Conservation (phyloP, 1,284 basidiomycete genomes). For the Limonomyces culmigenus region DNA sequence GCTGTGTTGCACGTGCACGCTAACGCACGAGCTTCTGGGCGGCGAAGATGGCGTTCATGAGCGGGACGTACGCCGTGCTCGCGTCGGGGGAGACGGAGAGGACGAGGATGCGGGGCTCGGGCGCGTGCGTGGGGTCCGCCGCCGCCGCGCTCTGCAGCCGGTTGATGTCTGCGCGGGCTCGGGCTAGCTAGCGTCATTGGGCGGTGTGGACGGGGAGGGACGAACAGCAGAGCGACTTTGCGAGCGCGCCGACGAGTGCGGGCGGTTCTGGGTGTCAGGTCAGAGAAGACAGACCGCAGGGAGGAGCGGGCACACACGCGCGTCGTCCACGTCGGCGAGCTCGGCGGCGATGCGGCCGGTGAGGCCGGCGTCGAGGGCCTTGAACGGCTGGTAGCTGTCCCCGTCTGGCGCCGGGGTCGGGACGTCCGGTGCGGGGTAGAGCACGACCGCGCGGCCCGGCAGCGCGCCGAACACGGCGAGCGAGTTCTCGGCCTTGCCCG, state of each 20-base stretch:
- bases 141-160: slow-evolving; percentile 30
- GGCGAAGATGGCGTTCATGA: slow-evolving; percentile 99
- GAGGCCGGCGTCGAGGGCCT: slow-evolving; percentile 51
- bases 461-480: slow-evolving; percentile 85
- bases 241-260: slow-evolving; percentile 73
- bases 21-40: slow-evolving; percentile 89
- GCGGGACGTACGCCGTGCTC: slow-evolving; percentile 81
- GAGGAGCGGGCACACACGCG: too few species aligned
- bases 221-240: slow-evolving; percentile 84
- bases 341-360: slow-evolving; percentile 45
- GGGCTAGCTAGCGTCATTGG: too few species aligned
- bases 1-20: too few species aligned
- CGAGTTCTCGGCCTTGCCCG: slow-evolving; percentile 81
- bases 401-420: slow-evolving; percentile 33
- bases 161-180: slow-evolving; percentile 65
- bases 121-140: slow-evolving; percentile 22
- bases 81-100: slow-evolving; percentile 85
- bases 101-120: slow-evolving; percentile 77
- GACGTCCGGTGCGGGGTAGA: slow-evolving; percentile 41
- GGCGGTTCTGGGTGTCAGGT: slow-evolving; percentile 29
- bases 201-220: too few species aligned
- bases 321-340: slow-evolving; percentile 31
- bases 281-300: too few species aligned
- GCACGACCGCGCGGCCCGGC: slow-evolving; percentile 57
- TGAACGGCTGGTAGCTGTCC: slow-evolving; percentile 76